Evolutionary conservation across 23 red algal genomes (phyloP), one percentile per base, ranked within the genome.

Genomic region (Agarophyton chilense): DNA sequence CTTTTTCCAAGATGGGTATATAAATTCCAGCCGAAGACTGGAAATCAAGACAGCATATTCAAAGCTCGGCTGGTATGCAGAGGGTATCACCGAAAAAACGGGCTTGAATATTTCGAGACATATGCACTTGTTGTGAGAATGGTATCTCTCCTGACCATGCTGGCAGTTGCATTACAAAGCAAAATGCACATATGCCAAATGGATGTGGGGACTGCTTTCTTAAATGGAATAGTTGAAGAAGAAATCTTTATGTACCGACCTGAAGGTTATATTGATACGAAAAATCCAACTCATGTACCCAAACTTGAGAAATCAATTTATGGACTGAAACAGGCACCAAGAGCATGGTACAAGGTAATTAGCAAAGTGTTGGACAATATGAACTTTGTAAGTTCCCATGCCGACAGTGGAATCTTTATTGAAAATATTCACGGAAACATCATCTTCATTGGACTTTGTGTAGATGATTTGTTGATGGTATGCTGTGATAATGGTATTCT

Each of bases 211-310:
- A 83, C 38, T 9, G 87, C 87, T 2, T 92, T 81, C 49, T 50
- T 83, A 32, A 92, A 92, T 42, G 87, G 44, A n/a, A 49, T 49
- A 21, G 21, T 84, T 42, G 77, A 84, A 31, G 65, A 92, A 55
- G 33, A 65, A 22, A 36, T 84, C 0, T 92, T 84, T 57, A 92
- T 92, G 47, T n/a, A 82, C 2, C 74, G 83, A 62, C 87, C 87
- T 0, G 34, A 77, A 56, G 76, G 76, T 32, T 92, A 63, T 43
- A 51, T 51, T 11, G 14, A 82, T 36, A 34, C 31, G 29, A n/a
- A 36, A 0, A 62, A 83, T 25, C 61, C 39, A 39, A 52, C 49
- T 40, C 22, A 51, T 21, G 62, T 22, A 26, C 19, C n/a, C n/a
- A n/a, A n/a, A n/a, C n/a, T n/a, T n/a, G n/a, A n/a, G n/a, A n/a